Evolutionary conservation across 192 early-diverging fungal species (phyloP).

Genomic region (Phlyctochytrium bullatum): DNA sequence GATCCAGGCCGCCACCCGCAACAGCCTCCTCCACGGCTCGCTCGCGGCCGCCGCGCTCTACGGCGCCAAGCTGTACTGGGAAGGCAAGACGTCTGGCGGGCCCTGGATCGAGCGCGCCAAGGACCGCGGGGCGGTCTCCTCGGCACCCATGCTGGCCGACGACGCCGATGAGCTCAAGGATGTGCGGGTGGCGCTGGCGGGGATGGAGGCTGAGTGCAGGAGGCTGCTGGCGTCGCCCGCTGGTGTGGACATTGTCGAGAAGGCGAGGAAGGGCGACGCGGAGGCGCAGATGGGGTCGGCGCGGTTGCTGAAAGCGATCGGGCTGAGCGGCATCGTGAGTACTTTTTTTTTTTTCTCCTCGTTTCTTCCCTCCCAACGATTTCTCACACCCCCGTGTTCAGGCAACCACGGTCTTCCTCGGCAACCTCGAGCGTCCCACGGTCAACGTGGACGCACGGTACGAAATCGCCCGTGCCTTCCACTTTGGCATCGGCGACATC

Average conservation of each 20-base stretch:
- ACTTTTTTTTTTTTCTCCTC: neutral
- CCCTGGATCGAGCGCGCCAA: slow-evolving; percentile 2
- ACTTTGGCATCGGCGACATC: slow-evolving; percentile 3
- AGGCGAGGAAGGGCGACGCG: neutral
- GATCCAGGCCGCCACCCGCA: neutral
- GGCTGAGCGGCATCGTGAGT: neutral
- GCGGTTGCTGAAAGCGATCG: neutral
- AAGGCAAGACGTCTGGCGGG: neutral
- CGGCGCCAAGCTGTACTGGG: neutral
- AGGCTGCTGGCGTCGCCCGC: neutral
- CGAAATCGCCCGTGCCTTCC: slow-evolving; percentile 2
- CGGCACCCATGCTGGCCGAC: neutral
- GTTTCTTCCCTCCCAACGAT: neutral
- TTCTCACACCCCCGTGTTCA: no score
- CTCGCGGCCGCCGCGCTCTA: neutral
- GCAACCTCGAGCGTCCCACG: neutral
- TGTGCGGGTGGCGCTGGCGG: neutral
- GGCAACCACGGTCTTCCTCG: slow-evolving; percentile 1
- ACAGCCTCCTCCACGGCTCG: neutral
- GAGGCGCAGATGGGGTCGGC: neutral
- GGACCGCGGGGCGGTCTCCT: neutral
- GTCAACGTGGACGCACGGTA: neutral
- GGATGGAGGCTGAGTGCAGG: neutral
- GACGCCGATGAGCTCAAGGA: neutral
- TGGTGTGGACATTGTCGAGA: neutral